Evolutionary conservation across 768 basidiomycete genomes (phyloP).

Genomic region (Termitomyces sp.): DNA sequence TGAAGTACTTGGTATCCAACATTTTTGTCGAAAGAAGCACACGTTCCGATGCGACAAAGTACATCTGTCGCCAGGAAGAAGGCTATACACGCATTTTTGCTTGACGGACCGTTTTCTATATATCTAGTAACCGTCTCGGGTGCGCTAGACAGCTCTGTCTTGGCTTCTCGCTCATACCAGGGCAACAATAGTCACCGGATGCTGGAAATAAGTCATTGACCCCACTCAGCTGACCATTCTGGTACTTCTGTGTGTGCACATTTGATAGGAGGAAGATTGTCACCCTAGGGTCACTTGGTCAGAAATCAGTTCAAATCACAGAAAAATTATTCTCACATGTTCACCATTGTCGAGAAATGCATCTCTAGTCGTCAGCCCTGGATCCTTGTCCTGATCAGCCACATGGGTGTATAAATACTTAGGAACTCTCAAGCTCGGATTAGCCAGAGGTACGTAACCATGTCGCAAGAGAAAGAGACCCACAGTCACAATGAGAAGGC

Average conservation of each 20-base stretch:
- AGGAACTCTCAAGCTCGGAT: too few relatives aligned
- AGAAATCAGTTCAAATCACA: neutral
- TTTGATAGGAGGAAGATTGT: neutral
- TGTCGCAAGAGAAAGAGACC: conserved; percentile 13
- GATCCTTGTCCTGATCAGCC: neutral
- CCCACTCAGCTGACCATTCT: neutral
- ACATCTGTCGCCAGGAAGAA: too few relatives aligned
- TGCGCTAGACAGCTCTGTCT: neutral
- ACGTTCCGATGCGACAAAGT: neutral
- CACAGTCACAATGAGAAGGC: conserved; percentile 15
- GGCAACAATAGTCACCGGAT: neutral
- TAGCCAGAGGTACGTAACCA: neutral
- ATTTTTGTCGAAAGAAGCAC: neutral
- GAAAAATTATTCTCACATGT: neutral
- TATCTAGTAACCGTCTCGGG: neutral
- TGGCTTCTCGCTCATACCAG: neutral
- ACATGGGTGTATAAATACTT: neutral
- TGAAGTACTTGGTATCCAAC: too few relatives aligned
- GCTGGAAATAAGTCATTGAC: neutral
- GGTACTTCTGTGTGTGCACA: neutral
- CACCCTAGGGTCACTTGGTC: neutral
- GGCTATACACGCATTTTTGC: too few relatives aligned
- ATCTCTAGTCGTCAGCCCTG: neutral
- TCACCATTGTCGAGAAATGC: too few relatives aligned
- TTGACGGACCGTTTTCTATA: neutral